These are phyloP conservation scores for Chenopodium berlandieri DNA, from an alignment of 148 eudicot genomes.

Conservation along the genomic window DNA sequence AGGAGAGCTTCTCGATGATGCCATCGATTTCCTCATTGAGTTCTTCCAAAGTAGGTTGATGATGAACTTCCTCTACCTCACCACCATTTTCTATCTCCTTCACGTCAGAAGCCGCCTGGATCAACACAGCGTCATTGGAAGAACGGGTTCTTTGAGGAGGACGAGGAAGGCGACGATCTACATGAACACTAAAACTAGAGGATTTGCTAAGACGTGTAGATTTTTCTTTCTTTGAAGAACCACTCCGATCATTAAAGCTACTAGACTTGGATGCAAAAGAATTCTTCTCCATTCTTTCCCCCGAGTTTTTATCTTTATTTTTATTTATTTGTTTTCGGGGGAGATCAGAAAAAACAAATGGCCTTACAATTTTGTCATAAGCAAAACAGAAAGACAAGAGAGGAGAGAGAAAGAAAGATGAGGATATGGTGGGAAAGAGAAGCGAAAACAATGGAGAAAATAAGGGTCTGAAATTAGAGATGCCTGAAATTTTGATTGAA, in stretches of 20 bases:
- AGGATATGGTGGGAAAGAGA: background rate
- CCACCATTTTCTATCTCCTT: slow-evolving; percentile 8
- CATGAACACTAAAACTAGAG: slow-evolving; percentile 26
- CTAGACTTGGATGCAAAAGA: slow-evolving; percentile 23
- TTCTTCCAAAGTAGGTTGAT: slow-evolving; percentile 22
- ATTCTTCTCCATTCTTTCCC: slow-evolving; percentile 23
- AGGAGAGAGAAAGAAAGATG: slow-evolving; percentile 18
- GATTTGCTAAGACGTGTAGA: slow-evolving; percentile 21
- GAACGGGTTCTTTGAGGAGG: slow-evolving; percentile 23
- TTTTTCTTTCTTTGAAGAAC: slow-evolving; percentile 7
- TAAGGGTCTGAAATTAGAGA: background rate
- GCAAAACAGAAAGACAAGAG: slow-evolving; percentile 12
- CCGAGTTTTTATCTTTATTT: background rate
- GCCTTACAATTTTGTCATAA: slow-evolving; percentile 1
- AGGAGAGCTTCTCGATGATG: slow-evolving; percentile 17
- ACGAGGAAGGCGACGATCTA: slow-evolving; percentile 15
- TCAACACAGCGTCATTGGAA: slow-evolving; percentile 11
- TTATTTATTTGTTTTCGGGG: background rate
- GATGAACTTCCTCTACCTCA: background rate
- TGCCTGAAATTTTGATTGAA: background rate
- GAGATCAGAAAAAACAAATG: background rate
- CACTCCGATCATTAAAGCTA: slow-evolving; percentile 19
- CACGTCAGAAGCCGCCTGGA: background rate
- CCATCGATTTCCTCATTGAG: slow-evolving; percentile 29
- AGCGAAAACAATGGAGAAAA: slow-evolving; percentile 23